These are phyloP conservation scores for Ceratopteris richardii DNA, from an alignment of 75 land plant species.

Conservation along the genomic window DNA sequence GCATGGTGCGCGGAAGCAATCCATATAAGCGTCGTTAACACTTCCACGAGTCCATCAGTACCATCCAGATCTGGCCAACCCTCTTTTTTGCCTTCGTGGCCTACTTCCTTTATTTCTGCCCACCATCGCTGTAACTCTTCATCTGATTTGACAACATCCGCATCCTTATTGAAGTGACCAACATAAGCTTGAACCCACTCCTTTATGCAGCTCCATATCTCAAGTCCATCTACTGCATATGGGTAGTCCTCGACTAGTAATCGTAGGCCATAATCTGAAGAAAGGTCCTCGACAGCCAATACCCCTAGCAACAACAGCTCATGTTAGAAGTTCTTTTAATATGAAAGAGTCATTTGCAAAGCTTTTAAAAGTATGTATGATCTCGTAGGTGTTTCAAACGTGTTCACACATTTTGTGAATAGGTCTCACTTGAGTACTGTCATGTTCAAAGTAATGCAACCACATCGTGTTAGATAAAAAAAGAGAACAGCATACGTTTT, in stretches of 20 bases:
- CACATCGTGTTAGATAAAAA: too few species aligned
- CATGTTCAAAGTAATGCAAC: too few species aligned
- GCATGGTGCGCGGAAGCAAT: conserved; percentile 40
- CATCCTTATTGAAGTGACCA: conserved; percentile 15
- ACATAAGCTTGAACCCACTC: conserved; percentile 29
- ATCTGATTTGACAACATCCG: conserved; percentile 13
- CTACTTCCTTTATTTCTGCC: conserved; percentile 23
- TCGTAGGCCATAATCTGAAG: conserved; percentile 14
- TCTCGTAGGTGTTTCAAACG: too few species aligned
- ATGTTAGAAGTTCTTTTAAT: too few species aligned
- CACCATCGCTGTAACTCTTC: conserved; percentile 38
- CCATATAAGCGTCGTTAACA: conserved; percentile 25
- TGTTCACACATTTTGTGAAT: too few species aligned
- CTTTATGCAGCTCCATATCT: conserved; percentile 19
- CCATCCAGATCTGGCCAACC: conserved; percentile 24
- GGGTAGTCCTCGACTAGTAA: conserved; percentile 34
- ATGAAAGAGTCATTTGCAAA: background rate
- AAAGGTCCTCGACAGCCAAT: conserved; percentile 12
- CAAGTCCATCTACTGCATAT: conserved; percentile 34
- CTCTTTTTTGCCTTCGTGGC: conserved; percentile 28
- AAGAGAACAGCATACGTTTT: conserved; percentile 19
- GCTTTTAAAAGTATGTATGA: background rate
- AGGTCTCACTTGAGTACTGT: too few species aligned
- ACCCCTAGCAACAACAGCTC: too few species aligned
- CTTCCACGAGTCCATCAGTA: background rate